Evolutionary conservation across 2,329 filamentous ascomycete genomes (phyloP).

Genomic region (Orbilia blumenaviensis): DNA sequence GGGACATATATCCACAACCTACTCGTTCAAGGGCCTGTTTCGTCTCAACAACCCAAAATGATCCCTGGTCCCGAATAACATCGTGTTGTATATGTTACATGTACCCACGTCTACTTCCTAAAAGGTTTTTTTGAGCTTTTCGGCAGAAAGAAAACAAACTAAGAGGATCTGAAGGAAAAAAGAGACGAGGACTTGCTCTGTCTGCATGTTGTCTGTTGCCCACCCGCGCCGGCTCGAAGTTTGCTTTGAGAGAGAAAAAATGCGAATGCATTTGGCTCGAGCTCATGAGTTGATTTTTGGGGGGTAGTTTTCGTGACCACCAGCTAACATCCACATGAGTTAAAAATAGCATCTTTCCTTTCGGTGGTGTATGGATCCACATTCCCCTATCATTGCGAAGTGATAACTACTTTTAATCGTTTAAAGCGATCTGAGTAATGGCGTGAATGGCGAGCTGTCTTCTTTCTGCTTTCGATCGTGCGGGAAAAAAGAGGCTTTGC

Average conservation of each 20-base stretch:
- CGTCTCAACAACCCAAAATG: constrained; percentile 54
- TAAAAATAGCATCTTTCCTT: constrained; percentile 37
- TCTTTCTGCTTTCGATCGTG: constrained; percentile 24
- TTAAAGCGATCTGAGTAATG: constrained; percentile 6
- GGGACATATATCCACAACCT: constrained; percentile 33
- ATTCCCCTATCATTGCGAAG: constrained; percentile 33
- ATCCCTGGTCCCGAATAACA: constrained; percentile 52
- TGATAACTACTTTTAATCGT: constrained; percentile 8
- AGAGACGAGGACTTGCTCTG: neutral
- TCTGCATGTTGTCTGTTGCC: neutral
- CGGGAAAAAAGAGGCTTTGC: constrained; percentile 26
- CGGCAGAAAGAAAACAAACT: constrained; percentile 29
- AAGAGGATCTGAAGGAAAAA: constrained; percentile 6
- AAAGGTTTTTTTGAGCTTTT: constrained; percentile 38
- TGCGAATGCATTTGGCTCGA: neutral
- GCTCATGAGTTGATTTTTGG: constrained; percentile 25
- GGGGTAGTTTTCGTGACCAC: constrained; percentile 24
- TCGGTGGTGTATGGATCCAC: constrained; percentile 25
- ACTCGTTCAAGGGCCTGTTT: constrained; percentile 21
- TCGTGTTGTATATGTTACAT: constrained; percentile 52
- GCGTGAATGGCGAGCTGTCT: constrained; percentile 18
- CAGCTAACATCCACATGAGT: constrained; percentile 22
- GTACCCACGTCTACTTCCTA: constrained; percentile 37
- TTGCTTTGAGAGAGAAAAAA: constrained; percentile 13
- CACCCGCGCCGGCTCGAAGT: constrained; percentile 16